Evolutionary conservation across 139 green algal genomes (phyloP).

Genomic region (Edaphochlamys debaryana): DNA sequence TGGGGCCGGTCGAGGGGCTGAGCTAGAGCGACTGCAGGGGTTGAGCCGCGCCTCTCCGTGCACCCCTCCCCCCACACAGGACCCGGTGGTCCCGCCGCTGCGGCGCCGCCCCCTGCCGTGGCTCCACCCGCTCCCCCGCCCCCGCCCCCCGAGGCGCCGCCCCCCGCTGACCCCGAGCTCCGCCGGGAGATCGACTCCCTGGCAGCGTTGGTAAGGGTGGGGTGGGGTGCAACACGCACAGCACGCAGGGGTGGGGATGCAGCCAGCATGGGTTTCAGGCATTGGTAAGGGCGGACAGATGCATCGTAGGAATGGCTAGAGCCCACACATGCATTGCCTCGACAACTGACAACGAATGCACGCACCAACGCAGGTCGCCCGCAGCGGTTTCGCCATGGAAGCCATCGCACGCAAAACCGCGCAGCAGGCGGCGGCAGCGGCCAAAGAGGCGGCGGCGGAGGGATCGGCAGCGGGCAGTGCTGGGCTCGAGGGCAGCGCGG

Average conservation of each 20-base stretch:
- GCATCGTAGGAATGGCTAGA: no score
- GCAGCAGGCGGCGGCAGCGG: not conserved
- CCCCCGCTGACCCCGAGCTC: constrained; percentile 63
- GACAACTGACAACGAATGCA: no score
- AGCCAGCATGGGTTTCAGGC: no score
- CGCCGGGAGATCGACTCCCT: constrained; percentile 78
- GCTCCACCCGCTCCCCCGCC: constrained; percentile 21
- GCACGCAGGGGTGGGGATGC: no score
- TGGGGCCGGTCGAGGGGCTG: no score
- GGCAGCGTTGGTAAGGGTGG: constrained; percentile 70
- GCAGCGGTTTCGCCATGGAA: constrained; percentile 88
- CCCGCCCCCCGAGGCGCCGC: constrained; percentile 46
- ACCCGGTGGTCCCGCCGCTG: not conserved
- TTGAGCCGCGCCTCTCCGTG: not conserved
- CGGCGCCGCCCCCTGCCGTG: no score
- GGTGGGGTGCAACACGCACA: no score
- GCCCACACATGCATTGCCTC: no score
- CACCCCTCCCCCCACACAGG: not conserved
- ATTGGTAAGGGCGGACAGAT: no score
- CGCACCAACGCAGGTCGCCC: no score
- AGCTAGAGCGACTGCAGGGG: no score
- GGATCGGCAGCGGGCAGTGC: constrained; percentile 3
- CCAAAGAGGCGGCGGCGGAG: constrained; percentile 11
- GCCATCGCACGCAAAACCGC: constrained; percentile 77
- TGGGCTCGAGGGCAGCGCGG: not conserved